A percentile compares a stretch with the other conserved stretches of the same genome.
Evolutionary conservation across 257 asterid genomes (phyloP).

Genomic region (Penstemon davidsonii): DNA sequence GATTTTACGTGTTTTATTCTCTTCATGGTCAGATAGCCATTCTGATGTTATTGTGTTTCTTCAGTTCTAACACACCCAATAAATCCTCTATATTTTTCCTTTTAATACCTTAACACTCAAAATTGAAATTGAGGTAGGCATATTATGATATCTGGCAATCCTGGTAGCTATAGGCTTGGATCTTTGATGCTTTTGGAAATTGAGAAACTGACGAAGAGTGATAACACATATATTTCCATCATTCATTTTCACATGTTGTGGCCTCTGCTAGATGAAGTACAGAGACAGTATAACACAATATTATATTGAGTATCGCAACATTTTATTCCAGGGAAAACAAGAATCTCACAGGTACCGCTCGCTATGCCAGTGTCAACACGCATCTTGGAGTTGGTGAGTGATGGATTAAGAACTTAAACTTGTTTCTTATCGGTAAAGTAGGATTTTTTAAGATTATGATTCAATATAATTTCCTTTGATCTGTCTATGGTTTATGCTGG

Average conservation of each 20-base stretch:
- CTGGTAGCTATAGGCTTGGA: neutral
- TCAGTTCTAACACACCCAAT: neutral
- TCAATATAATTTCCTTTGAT: constrained; percentile 5
- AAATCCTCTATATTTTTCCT: neutral
- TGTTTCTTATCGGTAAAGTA: constrained; percentile 9
- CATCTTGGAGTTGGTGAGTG: constrained; percentile 94
- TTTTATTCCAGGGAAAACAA: constrained; percentile 77
- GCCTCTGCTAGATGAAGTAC: neutral
- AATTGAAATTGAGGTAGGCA: neutral
- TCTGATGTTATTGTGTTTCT: neutral
- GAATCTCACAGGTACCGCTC: constrained; percentile 95
- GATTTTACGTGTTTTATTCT: neutral
- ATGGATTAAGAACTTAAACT: constrained; percentile 11
- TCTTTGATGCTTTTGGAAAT: neutral
- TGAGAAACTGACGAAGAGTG: neutral
- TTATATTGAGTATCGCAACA: constrained; percentile 21
- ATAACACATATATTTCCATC: neutral
- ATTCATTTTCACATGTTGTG: neutral
- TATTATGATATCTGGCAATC: neutral
- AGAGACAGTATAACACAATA: neutral
- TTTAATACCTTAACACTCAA: neutral
- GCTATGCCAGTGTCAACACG: constrained; percentile 94
- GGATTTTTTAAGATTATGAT: constrained; percentile 21
- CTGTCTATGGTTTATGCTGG: constrained; percentile 26
- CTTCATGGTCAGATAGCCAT: neutral